Base-by-base conservation (phyloP, 179 eudicot species). In the Amaranthus tricolor region DNA sequence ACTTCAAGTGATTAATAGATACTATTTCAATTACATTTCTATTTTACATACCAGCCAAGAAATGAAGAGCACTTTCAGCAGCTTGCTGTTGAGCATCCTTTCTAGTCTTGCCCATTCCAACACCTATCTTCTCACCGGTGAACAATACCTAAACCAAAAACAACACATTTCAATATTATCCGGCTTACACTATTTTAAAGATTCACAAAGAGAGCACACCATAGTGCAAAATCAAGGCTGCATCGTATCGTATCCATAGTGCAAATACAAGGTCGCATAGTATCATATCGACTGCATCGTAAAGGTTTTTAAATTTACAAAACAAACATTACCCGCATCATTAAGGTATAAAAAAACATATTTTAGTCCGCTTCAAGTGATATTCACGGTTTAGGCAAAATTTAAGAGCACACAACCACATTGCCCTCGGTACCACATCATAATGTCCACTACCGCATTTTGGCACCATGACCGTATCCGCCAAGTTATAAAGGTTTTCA, bases 51-150 rank as follows among this genome's bases (percentile, higher is more conserved):
- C 98, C 97, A 76, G 98, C 97, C 85, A 95, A 79, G 81, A 80
- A 84, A 60, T 76, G 98, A 53, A 96, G 94, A 66, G 99, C 99
- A 87, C 85, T 88, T 73, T 87, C 96, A 43, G 99, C 97, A 78
- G 97, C 98, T 81, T 91, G 98, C 56, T 91, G 98, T 74, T 93
- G 99, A 73, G 99, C 99, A 81, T 96, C 99, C 84, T 93, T 96
- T 80, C 97, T 84, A 6, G 96, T 91, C 85, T 85, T 93, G 4
- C 99, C 99, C 90, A 88, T 88, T 74, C 99, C 99, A 75, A 84
- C 80, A 58, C 96, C 99, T 63, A 96, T 85, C 88, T 87, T 91
- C 85, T 96, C 99, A 49, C 99, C 99, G 55, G 90, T 84, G 78
- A 96, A 91, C 69, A 93, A 81, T 21, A 93, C 98, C 99, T 93